Conservation (phyloP, 2,329 filamentous ascomycete genomes). For the Penicillium glabrum region DNA sequence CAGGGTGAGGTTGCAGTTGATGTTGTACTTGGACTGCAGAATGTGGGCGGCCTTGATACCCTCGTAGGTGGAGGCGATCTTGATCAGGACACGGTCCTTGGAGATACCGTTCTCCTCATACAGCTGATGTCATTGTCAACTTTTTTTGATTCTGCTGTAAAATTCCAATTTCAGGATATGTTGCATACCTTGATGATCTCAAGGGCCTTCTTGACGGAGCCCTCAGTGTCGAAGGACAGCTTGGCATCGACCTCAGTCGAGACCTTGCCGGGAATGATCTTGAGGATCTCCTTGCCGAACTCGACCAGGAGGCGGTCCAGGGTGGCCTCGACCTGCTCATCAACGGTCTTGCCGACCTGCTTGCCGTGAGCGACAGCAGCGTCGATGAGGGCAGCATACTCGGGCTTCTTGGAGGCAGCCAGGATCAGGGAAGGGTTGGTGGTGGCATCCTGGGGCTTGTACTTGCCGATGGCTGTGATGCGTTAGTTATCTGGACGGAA, state of each 20-base stretch:
- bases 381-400: conserved; percentile 92
- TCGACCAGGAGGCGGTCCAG: conserved; percentile 94
- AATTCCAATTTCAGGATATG: neutral
- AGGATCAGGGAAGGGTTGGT: conserved; percentile 99
- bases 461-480: conserved; percentile 85
- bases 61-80: conserved; percentile 99
- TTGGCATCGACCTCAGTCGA: conserved; percentile 97
- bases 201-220: conserved; percentile 90
- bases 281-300: conserved; percentile 96
- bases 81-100: conserved; percentile 96
- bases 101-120: conserved; percentile 89
- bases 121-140: conserved; percentile 58
- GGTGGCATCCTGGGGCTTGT: conserved; percentile 99
- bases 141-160: neutral
- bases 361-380: conserved; percentile 83
- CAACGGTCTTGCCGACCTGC: conserved; percentile 64
- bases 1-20: conserved; percentile 99
- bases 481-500: conserved; percentile 9
- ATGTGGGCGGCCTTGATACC: conserved; percentile 98
- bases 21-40: conserved; percentile 89
- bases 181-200: conserved; percentile 82
- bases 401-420: conserved; percentile 94
- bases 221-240: conserved; percentile 93
- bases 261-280: conserved; percentile 97
- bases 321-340: conserved; percentile 83